Base-by-base conservation (phyloP, 2,329 filamentous ascomycete species). In the Microsporum ferrugineum region DNA sequence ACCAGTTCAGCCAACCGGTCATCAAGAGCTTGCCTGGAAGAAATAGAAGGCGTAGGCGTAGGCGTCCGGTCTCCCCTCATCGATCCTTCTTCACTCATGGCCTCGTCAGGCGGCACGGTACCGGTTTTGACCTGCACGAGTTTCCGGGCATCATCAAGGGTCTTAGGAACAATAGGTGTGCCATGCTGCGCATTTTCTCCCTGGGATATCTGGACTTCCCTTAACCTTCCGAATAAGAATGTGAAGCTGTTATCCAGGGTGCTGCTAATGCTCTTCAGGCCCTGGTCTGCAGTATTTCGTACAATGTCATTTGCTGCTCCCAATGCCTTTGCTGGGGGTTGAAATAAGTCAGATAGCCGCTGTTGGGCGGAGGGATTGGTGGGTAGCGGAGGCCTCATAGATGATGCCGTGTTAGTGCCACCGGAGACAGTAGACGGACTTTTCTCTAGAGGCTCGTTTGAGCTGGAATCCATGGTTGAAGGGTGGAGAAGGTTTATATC, bases 201-300 rank as follows among this genome's bases (percentile, higher is more conserved):
- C 69, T 72, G 84, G 76, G 67, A 85, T 60, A 80, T 71, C 58
- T 76, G 75, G 57, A 76, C 66, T 63, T 96, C 91, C 64, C 88
- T 89, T 23, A 96, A 79, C 66, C 91, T 89, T 14, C 92, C 92
- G 60, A 99, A 84, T 29, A 99, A 78, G 71, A 97, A 95, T 63
- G 91, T 94, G 76, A 96, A 95, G 71, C 91, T 96, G 69, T 89
- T 91, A 63, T 92, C 91, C 2, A 97, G 78, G 56, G 90, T 95
- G 69, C 83, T 91, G 64, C 92, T 89, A 66, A 99, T 96, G 39
- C 86, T 95, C 70, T 96, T 95, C 65, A 97, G 80, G 0, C 91
- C 84, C 71, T 96, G 91, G 69, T 99, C 94, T 8, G 94, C 94
- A 0, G 90, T 91, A 66, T 83, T 91, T 63, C 95, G 83, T 31